Percentiles rank a stretch among this genome's conserved stretches.
These are phyloP conservation scores for Torrubiella hemipterigena DNA, from an alignment of 2,329 filamentous ascomycete species.

Conservation along the genomic window DNA sequence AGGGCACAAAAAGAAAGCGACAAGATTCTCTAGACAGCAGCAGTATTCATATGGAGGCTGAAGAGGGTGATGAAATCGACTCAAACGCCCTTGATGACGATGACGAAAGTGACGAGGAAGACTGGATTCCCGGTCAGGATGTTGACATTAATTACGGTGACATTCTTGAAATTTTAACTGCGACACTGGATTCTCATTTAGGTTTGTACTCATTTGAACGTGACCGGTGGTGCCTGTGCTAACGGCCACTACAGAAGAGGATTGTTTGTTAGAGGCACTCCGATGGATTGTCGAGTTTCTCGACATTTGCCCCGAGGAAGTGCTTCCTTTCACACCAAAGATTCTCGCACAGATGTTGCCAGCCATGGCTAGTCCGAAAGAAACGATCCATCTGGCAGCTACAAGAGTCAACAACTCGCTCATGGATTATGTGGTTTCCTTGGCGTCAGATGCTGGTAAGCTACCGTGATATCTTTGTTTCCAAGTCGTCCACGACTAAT, in stretches of 20 bases:
- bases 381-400: constrained; percentile 79
- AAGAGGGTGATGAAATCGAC: constrained; percentile 48
- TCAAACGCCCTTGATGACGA: constrained; percentile 46
- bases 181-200: constrained; percentile 71
- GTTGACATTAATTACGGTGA: constrained; percentile 87
- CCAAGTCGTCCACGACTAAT: too few relatives aligned
- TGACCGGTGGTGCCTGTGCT: too few relatives aligned
- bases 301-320: constrained; percentile 94
- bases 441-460: constrained; percentile 67
- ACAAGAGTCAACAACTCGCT: constrained; percentile 80
- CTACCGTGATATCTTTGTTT: too few relatives aligned
- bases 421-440: constrained; percentile 86
- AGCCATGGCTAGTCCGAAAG: constrained; percentile 83
- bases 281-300: constrained; percentile 95
- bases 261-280: constrained; percentile 80
- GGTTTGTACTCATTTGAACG: constrained; percentile 42
- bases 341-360: constrained; percentile 86
- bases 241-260: constrained; percentile 70
- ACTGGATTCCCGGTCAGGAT: constrained; percentile 96
- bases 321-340: constrained; percentile 86
- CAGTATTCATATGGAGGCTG: constrained; percentile 44
- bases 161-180: constrained; percentile 83
- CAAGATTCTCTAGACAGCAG: constrained; percentile 58
- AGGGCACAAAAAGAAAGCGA: constrained; percentile 55
- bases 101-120: constrained; percentile 61